Conservation (phyloP, 2,329 filamentous ascomycete species). For the Podosphaera xanthii region DNA sequence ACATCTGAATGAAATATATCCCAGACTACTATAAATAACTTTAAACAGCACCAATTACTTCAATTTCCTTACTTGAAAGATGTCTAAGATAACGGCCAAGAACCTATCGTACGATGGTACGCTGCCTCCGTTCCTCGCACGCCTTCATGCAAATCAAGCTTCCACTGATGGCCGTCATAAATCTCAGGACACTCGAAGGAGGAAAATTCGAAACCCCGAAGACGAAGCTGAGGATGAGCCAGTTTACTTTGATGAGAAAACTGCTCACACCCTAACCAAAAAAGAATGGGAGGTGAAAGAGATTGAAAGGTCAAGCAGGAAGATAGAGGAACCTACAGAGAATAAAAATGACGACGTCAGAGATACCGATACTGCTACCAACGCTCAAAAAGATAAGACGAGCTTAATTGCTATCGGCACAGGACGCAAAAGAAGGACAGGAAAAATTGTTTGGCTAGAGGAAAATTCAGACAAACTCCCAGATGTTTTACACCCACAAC, state of each 20-base stretch:
- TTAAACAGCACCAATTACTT: too few species aligned
- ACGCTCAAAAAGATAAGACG: conserved; percentile 11
- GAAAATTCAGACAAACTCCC: conserved; percentile 5
- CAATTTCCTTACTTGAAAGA: background rate
- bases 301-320: conserved; percentile 8
- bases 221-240: conserved; percentile 58
- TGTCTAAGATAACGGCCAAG: conserved; percentile 42
- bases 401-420: conserved; percentile 21
- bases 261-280: conserved; percentile 28
- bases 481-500: background rate
- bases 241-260: conserved; percentile 49
- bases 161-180: conserved; percentile 23
- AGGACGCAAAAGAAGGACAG: conserved; percentile 31
- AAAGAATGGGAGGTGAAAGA: conserved; percentile 14
- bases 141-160: conserved; percentile 26
- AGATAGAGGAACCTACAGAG: background rate
- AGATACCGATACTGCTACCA: conserved; percentile 3
- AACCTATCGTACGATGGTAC: conserved; percentile 42
- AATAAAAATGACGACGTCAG: conserved; percentile 1
- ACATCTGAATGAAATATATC: too few species aligned
- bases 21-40: too few species aligned
- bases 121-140: conserved; percentile 37
- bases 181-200: conserved; percentile 15
- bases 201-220: conserved; percentile 32
- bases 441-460: conserved; percentile 23